phyloP scores from a whole-genome alignment of 2,329 filamentous ascomycete species.

The Chaetoscypha palmicola region DNA sequence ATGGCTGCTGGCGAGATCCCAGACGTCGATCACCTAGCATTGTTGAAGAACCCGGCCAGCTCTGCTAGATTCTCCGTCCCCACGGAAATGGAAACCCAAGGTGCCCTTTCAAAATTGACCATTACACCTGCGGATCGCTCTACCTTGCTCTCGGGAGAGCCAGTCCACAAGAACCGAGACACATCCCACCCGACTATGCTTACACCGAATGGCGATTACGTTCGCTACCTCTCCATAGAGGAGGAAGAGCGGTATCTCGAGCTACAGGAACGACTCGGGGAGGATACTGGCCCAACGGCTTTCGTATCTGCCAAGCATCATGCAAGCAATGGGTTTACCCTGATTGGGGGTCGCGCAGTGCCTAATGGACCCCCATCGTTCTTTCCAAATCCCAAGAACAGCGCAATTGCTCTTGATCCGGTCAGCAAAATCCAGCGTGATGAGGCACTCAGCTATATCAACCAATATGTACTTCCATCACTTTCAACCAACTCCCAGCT shows the following conservation, averaged over 20 bases:
- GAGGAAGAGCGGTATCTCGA: conserved; percentile 65
- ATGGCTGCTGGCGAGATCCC: conserved; percentile 31
- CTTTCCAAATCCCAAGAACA: conserved; percentile 41
- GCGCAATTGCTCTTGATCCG: conserved; percentile 43
- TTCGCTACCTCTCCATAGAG: conserved; percentile 62
- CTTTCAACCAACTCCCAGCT: conserved; percentile 31
- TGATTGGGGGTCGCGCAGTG: conserved; percentile 58
- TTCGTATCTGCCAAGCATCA: conserved; percentile 52
- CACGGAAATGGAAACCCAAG: conserved; percentile 20
- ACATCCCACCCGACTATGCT: conserved; percentile 55
- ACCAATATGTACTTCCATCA: conserved; percentile 57
- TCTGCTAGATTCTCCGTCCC: conserved; percentile 29
- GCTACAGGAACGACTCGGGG: conserved; percentile 55
- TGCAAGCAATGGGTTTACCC: conserved; percentile 49
- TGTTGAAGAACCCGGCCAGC: conserved; percentile 35
- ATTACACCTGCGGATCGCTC: conserved; percentile 49
- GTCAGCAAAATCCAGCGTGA: conserved; percentile 60
- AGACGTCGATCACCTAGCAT: conserved; percentile 33
- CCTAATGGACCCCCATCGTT: conserved; percentile 57
- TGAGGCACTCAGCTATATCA: conserved; percentile 61
- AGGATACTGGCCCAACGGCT: conserved; percentile 45
- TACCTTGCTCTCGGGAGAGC: conserved; percentile 46
- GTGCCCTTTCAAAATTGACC: conserved; percentile 36
- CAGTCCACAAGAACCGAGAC: conserved; percentile 57
- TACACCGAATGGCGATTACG: conserved; percentile 67